Percentiles rank a stretch among this genome's conserved stretches.
Evolutionary conservation across 371 early-diverging fungal species (phyloP).

Genomic region (Rhizopus stolonifer): DNA sequence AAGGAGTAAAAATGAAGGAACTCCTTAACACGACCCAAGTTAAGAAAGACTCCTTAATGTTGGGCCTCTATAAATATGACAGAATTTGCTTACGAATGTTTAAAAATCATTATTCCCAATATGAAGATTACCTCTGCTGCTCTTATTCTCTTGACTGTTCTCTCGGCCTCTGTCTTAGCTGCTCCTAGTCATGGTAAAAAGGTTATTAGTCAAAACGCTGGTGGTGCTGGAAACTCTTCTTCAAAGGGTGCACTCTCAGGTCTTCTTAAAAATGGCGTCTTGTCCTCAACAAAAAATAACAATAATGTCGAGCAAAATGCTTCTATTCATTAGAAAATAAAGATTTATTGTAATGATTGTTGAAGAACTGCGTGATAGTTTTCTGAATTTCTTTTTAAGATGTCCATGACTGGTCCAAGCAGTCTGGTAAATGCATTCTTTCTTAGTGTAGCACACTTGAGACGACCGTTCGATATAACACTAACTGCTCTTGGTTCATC

Average conservation of each 20-base stretch:
- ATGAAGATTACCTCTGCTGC: constrained; percentile 17
- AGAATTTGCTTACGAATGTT: too few relatives aligned
- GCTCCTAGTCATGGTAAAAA: constrained; percentile 8
- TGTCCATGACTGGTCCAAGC: constrained; percentile 86
- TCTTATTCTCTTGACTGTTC: constrained; percentile 9
- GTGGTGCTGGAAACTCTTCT: background rate
- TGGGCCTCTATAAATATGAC: too few relatives aligned
- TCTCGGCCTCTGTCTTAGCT: constrained; percentile 21
- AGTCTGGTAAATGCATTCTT: constrained; percentile 86
- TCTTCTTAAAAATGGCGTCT: background rate
- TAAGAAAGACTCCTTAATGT: too few relatives aligned
- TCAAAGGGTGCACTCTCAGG: background rate
- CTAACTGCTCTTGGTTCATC: constrained; percentile 86
- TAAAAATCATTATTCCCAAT: too few relatives aligned
- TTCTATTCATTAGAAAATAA: background rate
- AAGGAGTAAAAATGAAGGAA: too few relatives aligned
- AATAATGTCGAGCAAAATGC: background rate
- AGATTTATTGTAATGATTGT: constrained; percentile 2
- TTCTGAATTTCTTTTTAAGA: constrained; percentile 66
- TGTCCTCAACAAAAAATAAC: background rate
- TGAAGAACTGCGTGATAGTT: constrained; percentile 54
- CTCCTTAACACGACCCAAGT: too few relatives aligned
- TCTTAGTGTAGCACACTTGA: constrained; percentile 85
- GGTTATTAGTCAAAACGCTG: background rate
- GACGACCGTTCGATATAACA: constrained; percentile 77